Evolutionary conservation across 2,329 filamentous ascomycete species (phyloP).

Genomic region (Colletotrichum neosansevieriae): DNA sequence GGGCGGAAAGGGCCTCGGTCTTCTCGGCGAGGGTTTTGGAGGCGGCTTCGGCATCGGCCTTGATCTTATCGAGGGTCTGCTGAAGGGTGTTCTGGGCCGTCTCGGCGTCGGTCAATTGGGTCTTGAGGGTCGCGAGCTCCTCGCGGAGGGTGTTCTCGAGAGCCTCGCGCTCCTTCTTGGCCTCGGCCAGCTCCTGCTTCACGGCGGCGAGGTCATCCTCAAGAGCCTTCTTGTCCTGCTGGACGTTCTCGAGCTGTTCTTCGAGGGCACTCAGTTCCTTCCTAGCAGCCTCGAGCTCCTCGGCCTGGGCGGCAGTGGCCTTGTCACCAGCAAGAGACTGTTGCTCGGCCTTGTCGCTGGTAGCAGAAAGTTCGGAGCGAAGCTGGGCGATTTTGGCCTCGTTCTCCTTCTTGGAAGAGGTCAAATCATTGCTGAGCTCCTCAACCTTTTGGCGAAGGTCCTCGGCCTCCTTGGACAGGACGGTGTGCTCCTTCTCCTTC

Average conservation of each 20-base stretch:
- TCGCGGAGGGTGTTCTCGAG: conserved; percentile 48
- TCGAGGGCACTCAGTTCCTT: conserved; percentile 48
- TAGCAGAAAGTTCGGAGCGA: conserved; percentile 50
- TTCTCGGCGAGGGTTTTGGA: conserved; percentile 45
- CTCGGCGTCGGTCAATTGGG: conserved; percentile 50
- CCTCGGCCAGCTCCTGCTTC: conserved; percentile 50
- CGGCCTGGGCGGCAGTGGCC: conserved; percentile 40
- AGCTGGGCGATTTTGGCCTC: conserved; percentile 51
- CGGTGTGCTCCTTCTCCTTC: conserved; percentile 53
- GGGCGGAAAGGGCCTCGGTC: conserved; percentile 46
- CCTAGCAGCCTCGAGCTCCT: conserved; percentile 42
- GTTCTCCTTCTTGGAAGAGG: conserved; percentile 48
- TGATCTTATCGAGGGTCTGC: conserved; percentile 47
- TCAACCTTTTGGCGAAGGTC: conserved; percentile 54
- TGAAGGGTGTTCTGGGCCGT: conserved; percentile 50
- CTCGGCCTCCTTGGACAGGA: conserved; percentile 51
- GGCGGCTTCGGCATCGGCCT: conserved; percentile 48
- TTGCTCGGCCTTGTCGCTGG: conserved; percentile 41
- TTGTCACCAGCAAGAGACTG: conserved; percentile 47
- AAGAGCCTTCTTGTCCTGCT: conserved; percentile 47
- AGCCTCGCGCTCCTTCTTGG: conserved; percentile 50
- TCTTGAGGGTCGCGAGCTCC: conserved; percentile 49
- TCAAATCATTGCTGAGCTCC: conserved; percentile 49
- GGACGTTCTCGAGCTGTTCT: conserved; percentile 44
- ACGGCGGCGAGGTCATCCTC: conserved; percentile 49